phyloP scores from a whole-genome alignment of 805 yeast genomes.

The Yarrowia keelungensis region DNA sequence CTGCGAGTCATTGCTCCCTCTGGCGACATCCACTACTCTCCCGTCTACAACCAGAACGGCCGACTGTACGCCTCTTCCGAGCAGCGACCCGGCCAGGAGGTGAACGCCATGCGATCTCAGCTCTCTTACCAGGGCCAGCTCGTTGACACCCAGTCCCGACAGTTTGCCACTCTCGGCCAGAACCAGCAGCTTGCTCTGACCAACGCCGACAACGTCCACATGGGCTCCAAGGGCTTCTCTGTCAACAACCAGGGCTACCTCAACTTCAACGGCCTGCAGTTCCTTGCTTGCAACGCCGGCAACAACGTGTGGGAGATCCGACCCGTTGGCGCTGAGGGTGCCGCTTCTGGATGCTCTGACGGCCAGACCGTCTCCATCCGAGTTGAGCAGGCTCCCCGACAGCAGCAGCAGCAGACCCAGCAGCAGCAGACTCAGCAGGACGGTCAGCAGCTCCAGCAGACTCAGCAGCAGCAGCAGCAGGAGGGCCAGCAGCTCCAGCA shows the following conservation, averaged over 20 bases:
- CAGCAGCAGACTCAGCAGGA: slow-evolving; percentile 19
- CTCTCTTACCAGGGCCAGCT: slow-evolving; percentile 17
- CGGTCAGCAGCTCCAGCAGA: slow-evolving; percentile 11
- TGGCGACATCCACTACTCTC: slow-evolving; percentile 16
- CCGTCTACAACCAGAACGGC: slow-evolving; percentile 23
- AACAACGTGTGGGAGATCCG: slow-evolving; percentile 42
- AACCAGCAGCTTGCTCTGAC: slow-evolving; percentile 47
- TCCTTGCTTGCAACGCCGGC: slow-evolving; percentile 38
- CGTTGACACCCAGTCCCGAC: slow-evolving; percentile 18
- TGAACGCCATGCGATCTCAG: slow-evolving; percentile 27
- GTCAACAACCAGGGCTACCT: slow-evolving; percentile 37
- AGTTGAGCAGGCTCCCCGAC: slow-evolving; percentile 36
- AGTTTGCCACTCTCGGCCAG: slow-evolving; percentile 24
- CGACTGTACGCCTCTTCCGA: slow-evolving; percentile 20
- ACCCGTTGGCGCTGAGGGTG: slow-evolving; percentile 40
- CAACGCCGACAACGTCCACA: slow-evolving; percentile 93
- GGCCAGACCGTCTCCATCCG: slow-evolving; percentile 37
- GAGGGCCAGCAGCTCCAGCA: slow-evolving; percentile 23
- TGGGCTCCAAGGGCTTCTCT: slow-evolving; percentile 78
- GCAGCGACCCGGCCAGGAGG: slow-evolving; percentile 14
- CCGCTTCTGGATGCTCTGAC: slow-evolving; percentile 41
- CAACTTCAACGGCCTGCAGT: slow-evolving; percentile 25
- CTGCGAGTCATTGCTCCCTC: slow-evolving; percentile 25
- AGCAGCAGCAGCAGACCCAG: slow-evolving; percentile 34
- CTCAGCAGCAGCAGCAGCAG: slow-evolving; percentile 7